Evolutionary conservation across 2,329 filamentous ascomycete species (phyloP), one percentile per base, ranked within the genome.

Genomic region (Penicillium sp.): DNA sequence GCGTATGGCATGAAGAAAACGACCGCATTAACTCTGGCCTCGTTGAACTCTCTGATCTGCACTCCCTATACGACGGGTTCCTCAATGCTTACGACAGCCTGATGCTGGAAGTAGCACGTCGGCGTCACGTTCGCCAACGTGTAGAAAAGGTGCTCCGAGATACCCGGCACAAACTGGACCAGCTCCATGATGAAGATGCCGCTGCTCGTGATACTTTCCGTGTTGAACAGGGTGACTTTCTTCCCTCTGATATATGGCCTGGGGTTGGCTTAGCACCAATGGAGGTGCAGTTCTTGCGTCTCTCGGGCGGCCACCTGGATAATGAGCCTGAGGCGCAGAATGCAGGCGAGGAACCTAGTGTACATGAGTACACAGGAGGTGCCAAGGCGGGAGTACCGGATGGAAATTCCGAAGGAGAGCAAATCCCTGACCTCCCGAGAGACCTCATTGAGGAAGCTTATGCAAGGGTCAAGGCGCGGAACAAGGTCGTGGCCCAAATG

Each of bases 211-310:
- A 95, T 62, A 79, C 83, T 0, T 97, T 99, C 73, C 84, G 89
- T 35, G 81, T 87, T 29, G 89, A 96, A 43, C 88, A 94, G 13
- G 93, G 92, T 8, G 91, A 95, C 62, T 96, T 87, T 71, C 76
- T 99, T 12, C 94, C 94, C 0, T 87, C 88, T 0, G 92, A 97
- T 72, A 85, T 97, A 23, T 97, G 92, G 91, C 87, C 87, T 0
- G 89, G 88, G 1, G 84, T 94, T 73, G 84, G 67, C 43, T 70
- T 83, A 62, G 82, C 78, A n/a, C 82, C 80, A 27, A 84, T 84
- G 64, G 80, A 75, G 58, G 80, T 76, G 29, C 69, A 72, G 50
- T 77, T 77, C 43, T 65, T 61, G 29, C 72, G 74, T 21, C 62
- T 76, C 52, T 68, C 71, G 3, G 75, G 74, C 1, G 74, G 71